Evolutionary conservation across 352 stramenopile species (phyloP).

Genomic region (Phytophthora agathidicida): DNA sequence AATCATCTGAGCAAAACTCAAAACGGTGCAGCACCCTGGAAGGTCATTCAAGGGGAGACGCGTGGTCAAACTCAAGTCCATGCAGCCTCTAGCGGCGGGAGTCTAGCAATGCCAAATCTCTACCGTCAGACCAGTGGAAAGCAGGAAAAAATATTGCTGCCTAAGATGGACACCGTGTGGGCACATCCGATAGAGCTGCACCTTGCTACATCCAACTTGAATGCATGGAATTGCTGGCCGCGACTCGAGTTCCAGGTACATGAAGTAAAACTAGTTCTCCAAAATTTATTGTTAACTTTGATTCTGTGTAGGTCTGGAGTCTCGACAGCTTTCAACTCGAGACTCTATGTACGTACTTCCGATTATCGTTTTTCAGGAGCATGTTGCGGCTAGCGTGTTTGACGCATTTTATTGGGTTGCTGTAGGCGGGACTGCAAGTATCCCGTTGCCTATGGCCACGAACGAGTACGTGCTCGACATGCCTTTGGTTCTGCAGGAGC

Average conservation of each 20-base stretch:
- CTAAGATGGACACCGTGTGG: constrained; percentile 55
- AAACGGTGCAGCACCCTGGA: constrained; percentile 27
- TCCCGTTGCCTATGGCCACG: constrained; percentile 38
- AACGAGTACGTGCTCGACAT: constrained; percentile 56
- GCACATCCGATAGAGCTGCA: constrained; percentile 62
- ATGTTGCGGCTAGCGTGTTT: no score
- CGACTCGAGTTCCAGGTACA: constrained; percentile 47
- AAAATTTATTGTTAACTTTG: not conserved
- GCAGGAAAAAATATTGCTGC: constrained; percentile 4
- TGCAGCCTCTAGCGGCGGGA: constrained; percentile 15
- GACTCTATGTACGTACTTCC: constrained; percentile 37
- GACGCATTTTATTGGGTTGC: not conserved
- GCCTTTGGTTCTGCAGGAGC: constrained; percentile 30
- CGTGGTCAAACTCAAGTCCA: constrained; percentile 59
- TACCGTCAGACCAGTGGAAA: constrained; percentile 12
- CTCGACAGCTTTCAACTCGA: constrained; percentile 47
- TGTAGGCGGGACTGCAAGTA: constrained; percentile 39
- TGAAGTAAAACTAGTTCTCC: not conserved
- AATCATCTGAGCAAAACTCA: not conserved
- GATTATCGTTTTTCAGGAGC: no score
- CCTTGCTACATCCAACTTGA: constrained; percentile 18
- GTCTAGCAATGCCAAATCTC: constrained; percentile 27
- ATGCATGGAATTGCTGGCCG: constrained; percentile 41
- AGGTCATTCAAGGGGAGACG: constrained; percentile 45
- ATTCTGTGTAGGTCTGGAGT: constrained; percentile 37